phyloP scores from a whole-genome alignment of 805 yeast genomes.

The Lachancea waltii region DNA sequence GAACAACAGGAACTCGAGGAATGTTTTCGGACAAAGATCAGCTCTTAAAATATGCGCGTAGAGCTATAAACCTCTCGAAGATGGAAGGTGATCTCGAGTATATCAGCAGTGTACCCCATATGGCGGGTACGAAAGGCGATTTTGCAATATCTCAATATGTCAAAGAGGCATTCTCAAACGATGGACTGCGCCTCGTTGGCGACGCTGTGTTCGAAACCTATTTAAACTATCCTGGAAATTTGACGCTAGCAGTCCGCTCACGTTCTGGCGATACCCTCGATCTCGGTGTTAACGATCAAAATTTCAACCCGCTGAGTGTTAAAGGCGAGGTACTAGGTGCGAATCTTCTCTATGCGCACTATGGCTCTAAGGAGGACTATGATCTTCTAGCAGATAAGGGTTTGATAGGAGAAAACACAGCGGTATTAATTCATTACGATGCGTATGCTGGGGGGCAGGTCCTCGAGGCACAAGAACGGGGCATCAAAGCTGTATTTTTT shows the following conservation, averaged over 20 bases:
- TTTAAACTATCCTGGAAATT: conserved; percentile 55
- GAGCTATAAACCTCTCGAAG: conserved; percentile 47
- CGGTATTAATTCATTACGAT: conserved; percentile 59
- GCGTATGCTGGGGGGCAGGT: conserved; percentile 45
- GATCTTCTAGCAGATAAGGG: conserved; percentile 33
- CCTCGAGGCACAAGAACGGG: conserved; percentile 45
- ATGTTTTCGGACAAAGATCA: conserved; percentile 56
- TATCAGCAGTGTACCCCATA: conserved; percentile 73
- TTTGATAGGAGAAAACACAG: conserved; percentile 40
- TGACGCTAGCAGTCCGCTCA: conserved; percentile 21
- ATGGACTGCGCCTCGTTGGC: conserved; percentile 44
- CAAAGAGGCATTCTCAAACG: conserved; percentile 48
- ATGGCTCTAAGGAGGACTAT: conserved; percentile 56
- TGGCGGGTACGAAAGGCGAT: conserved; percentile 87
- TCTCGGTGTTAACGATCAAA: conserved; percentile 30
- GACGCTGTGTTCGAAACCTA: conserved; percentile 45
- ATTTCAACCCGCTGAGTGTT: conserved; percentile 65
- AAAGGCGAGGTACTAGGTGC: conserved; percentile 48
- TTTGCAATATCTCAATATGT: conserved; percentile 62
- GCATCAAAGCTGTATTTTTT: conserved; percentile 63
- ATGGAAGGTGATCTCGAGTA: conserved; percentile 66
- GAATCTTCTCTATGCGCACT: conserved; percentile 54
- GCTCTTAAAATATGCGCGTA: conserved; percentile 43
- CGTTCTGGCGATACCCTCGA: conserved; percentile 23
- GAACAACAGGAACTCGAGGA: conserved; percentile 39